Conservation (phyloP, 805 yeast species). For the Pichia cabralensis region DNA sequence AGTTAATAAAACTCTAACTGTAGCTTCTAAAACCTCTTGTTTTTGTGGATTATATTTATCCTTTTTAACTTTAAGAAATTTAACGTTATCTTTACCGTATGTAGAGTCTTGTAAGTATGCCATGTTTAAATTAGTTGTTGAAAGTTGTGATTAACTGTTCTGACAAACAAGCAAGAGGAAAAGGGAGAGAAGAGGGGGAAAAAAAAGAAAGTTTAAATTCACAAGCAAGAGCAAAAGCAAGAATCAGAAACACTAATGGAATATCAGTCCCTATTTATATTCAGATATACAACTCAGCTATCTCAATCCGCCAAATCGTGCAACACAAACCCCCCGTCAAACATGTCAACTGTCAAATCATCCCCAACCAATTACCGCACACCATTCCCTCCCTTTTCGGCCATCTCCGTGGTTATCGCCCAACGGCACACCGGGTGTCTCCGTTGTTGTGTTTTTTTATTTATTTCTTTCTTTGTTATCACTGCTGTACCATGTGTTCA, state of each 20-base stretch:
- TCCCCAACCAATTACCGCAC: too few species aligned
- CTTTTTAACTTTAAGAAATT: constrained; percentile 79
- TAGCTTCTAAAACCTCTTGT: constrained; percentile 81
- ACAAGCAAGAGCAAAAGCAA: not conserved
- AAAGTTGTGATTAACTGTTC: not conserved
- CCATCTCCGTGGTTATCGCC: too few species aligned
- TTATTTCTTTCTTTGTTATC: too few species aligned
- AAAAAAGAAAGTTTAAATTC: not conserved
- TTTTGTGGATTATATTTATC: constrained; percentile 60
- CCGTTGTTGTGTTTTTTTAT: too few species aligned
- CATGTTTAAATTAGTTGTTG: constrained; percentile 11
- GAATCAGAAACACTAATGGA: not conserved
- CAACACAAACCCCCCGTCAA: too few species aligned
- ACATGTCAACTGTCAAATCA: too few species aligned
- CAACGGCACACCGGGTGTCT: too few species aligned
- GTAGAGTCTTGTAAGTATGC: constrained; percentile 37
- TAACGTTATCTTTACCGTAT: constrained; percentile 91
- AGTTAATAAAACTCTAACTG: constrained; percentile 61
- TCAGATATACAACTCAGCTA: constrained; percentile 26
- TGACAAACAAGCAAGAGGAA: not conserved
- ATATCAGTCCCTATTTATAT: constrained; percentile 6
- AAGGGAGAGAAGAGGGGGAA: not conserved
- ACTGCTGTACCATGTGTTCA: too few species aligned
- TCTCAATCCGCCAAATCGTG: too few species aligned
- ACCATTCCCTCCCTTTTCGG: too few species aligned